A percentile compares a stretch with the other conserved stretches of the same genome.
phyloP scores from a whole-genome alignment of 2,329 filamentous ascomycete genomes.

The Zymoseptoria pseudotritici region DNA sequence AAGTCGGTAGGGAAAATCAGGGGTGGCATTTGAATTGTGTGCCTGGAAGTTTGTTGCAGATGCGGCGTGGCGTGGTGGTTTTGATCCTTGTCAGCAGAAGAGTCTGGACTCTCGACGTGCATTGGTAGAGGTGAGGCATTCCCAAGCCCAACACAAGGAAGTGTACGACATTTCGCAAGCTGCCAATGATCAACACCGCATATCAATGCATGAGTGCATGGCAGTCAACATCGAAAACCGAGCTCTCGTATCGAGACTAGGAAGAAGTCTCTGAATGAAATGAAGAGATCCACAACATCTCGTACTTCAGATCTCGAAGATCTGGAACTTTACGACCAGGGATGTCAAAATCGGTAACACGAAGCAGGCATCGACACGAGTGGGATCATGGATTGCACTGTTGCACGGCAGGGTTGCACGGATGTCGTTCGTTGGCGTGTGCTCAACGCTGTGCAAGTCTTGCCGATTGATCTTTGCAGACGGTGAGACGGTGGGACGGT shows the following conservation, averaged over 20 bases:
- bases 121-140: no score
- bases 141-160: no score
- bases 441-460: background rate
- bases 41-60: no score
- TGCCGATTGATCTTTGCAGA: background rate
- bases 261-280: background rate
- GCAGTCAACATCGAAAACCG: background rate
- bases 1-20: background rate
- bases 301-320: background rate
- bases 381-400: background rate
- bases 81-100: no score
- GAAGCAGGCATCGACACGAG: background rate
- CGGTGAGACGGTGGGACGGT: background rate
- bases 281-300: background rate
- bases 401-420: background rate
- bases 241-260: background rate
- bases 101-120: no score
- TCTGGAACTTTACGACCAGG: background rate
- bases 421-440: background rate
- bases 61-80: no score
- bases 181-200: background rate
- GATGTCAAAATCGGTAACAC: background rate
- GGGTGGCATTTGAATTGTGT: no score
- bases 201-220: background rate
- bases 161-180: background rate